phyloP scores from a whole-genome alignment of 23 red algal genomes.

The Gracilaria domingensis region DNA sequence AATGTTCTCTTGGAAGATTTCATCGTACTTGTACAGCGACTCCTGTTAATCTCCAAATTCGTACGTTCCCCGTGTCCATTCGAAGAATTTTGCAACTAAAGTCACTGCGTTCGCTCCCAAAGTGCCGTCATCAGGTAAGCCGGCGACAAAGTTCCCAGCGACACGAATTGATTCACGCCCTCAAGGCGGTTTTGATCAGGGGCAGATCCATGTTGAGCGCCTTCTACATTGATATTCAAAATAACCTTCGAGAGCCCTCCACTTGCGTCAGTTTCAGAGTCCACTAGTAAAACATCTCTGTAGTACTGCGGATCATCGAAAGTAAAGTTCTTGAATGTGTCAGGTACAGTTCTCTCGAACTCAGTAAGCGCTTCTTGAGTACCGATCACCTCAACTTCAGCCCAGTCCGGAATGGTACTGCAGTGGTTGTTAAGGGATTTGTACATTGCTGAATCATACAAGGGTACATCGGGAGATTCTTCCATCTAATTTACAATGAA shows the following conservation, averaged over 20 bases:
- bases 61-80: slow-evolving; percentile 46
- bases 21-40: slow-evolving; percentile 32
- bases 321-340: slow-evolving; percentile 8
- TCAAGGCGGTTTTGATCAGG: slow-evolving; percentile 43
- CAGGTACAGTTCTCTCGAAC: slow-evolving; percentile 14
- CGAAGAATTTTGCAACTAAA: slow-evolving; percentile 35
- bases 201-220: slow-evolving; percentile 56
- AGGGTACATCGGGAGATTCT: slow-evolving; percentile 14
- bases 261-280: background rate
- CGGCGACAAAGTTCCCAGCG: slow-evolving; percentile 50
- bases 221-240: slow-evolving; percentile 24
- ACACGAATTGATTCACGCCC: slow-evolving; percentile 48
- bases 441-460: slow-evolving; percentile 14
- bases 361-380: background rate
- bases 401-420: slow-evolving; percentile 57
- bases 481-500: slow-evolving; percentile 13
- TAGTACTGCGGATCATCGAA: slow-evolving; percentile 51
- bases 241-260: slow-evolving; percentile 13
- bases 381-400: slow-evolving; percentile 35
- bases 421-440: slow-evolving; percentile 34
- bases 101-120: slow-evolving; percentile 25
- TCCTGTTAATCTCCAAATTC: slow-evolving; percentile 50
- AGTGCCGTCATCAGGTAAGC: slow-evolving; percentile 6
- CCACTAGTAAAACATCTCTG: background rate
- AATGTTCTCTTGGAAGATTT: slow-evolving; percentile 18